Evolutionary conservation across 345 rosid species (phyloP), one percentile per base, ranked within the genome.

Genomic region (Rubroshorea leprosula): DNA sequence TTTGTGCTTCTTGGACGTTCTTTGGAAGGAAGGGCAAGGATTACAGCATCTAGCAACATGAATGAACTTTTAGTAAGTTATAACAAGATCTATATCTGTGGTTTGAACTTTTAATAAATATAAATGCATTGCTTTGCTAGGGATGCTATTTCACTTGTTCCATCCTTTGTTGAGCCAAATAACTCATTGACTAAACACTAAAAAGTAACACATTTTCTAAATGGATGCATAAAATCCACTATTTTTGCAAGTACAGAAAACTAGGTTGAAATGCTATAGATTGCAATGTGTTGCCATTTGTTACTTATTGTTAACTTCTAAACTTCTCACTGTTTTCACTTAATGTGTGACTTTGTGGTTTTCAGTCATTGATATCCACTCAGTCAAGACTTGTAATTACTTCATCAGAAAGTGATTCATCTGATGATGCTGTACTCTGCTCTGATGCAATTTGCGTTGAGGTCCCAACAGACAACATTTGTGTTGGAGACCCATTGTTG

Each of bases 1-100:
- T 89, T 89, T 58, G 95, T 92, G 61, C 93, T 89, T 41, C 83
- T 92, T 38, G 98, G 98, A 60, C 98, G 93, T 69, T 89, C 96
- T 54, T 75, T 89, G 59, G 96, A 92, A 78, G 96, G 89, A 74
- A 81, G 72, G 63, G 96, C 93, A 16, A 92, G 90, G 80, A 68
- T 92, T 39, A 80, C 61, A 23, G 95, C 95, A 72, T 89, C 98
- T 24, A 84, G 91, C 49, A 85, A 89, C 73, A 89, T 92, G 96
- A 92, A 83, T 81, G 96, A 92, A 79, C 89, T 92, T 60, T 78
- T 89, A 72, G 96, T 86, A 58, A 74, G 89, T 74, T 60, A 62
- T 49, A 26, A 26, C 52, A 6, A n/a, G 23, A 49, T 43, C 61
- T 41, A 62, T 20, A 48, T 22, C 43, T 51, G 31, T 4, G 4